Conservation (phyloP, 139 green algal genomes). For the Auxenochlorella protothecoides region DNA sequence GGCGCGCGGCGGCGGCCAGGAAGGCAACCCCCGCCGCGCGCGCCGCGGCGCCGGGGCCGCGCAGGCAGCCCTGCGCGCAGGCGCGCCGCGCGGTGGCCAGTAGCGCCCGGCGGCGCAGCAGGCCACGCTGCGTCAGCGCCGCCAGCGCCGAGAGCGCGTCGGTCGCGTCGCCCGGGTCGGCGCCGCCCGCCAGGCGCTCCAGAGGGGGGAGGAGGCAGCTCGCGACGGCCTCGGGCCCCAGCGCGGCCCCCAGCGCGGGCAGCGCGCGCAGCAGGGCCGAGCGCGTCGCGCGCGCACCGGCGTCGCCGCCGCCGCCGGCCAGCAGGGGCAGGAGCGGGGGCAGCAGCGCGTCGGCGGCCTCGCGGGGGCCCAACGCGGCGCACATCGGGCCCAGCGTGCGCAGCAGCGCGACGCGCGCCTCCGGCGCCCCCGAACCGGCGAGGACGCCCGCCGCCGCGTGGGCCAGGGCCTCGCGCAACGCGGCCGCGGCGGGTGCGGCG, state of each 20-base stretch:
- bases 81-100: conserved; percentile 36
- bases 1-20: conserved; percentile 40
- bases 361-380: conserved; percentile 34
- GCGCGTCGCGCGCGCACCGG: too few relatives aligned
- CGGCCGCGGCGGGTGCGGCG: conserved; percentile 2
- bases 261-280: conserved; percentile 18
- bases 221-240: conserved; percentile 55
- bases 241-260: conserved; percentile 11
- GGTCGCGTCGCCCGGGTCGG: conserved; percentile 43
- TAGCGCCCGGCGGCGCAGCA: conserved; percentile 22
- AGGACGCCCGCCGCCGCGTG: not conserved
- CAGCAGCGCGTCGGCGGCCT: conserved; percentile 73
- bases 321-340: conserved; percentile 84
- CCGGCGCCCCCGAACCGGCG: not conserved
- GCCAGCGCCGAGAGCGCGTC: conserved; percentile 61
- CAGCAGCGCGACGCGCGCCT: conserved; percentile 36
- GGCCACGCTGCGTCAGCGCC: conserved; percentile 5
- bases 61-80: conserved; percentile 1
- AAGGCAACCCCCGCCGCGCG: conserved; percentile 49
- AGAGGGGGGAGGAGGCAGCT: conserved; percentile 86
- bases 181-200: conserved; percentile 66
- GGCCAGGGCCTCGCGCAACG: conserved; percentile 6
- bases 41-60: conserved; percentile 28
- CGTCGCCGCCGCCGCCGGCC: not conserved
- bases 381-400: conserved; percentile 27